Percentiles rank a stretch among this genome's conserved stretches.
Conservation (phyloP, 257 asterid species). For the Solanum gandarillasii region DNA sequence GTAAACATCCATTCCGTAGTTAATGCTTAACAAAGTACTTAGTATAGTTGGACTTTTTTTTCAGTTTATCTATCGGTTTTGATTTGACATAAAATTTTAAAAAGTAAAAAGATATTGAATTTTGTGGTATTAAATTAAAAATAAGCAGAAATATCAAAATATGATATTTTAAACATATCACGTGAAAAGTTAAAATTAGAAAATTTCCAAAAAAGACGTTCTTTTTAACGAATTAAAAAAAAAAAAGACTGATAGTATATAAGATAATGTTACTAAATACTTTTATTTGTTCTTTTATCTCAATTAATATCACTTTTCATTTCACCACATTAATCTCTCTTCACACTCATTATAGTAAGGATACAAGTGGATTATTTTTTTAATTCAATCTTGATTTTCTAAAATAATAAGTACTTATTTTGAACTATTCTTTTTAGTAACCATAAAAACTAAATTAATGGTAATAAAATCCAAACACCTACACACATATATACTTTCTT, state of each 20-base stretch:
- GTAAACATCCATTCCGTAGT: not conserved
- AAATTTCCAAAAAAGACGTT: accelerated
- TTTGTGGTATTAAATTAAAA: accelerated
- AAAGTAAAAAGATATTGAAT: not conserved
- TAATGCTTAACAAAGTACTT: not conserved
- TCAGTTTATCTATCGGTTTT: not conserved
- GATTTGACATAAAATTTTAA: accelerated
- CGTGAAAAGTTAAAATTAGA: accelerated
- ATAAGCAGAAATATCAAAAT: not conserved
- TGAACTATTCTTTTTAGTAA: not conserved
- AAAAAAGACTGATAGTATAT: not conserved
- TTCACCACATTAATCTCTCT: not conserved
- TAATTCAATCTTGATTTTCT: not conserved
- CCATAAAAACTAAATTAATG: not conserved
- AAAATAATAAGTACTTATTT: not conserved
- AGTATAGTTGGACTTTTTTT: not conserved
- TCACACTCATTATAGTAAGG: not conserved
- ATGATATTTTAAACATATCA: no score
- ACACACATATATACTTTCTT: not conserved
- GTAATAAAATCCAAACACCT: not conserved
- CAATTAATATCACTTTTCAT: not conserved
- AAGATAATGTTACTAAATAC: not conserved
- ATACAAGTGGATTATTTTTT: not conserved
- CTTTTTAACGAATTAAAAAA: not conserved
- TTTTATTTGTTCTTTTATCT: not conserved